Evolutionary conservation across 75 land plant genomes (phyloP), one percentile per base, ranked within the genome.

Genomic region (Cupressus sempervirens): DNA sequence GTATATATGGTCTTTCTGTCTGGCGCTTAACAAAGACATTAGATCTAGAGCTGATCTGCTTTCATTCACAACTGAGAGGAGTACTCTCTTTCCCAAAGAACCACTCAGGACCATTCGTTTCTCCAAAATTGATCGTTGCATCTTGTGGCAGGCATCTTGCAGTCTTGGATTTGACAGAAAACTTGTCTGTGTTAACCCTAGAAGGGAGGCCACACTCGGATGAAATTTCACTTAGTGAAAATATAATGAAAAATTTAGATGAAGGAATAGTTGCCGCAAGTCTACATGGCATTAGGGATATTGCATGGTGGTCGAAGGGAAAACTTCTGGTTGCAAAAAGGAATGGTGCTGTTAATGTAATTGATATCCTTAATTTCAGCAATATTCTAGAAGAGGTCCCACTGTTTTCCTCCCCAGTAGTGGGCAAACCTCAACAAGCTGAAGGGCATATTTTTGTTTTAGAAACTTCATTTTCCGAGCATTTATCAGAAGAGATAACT

Each of bases 301-400:
- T 92, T 67, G 86, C 88, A 77, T 96, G 98, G 98, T 95, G 97
- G 96, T 89, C 89, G 56, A 90, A 92, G 32, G 73, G 84, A 76
- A 84, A 88, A 26, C 85, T 96, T 83, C 34, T 88, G 36, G 9
- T 95, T 73, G 90, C 94, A 52, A 91, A 86, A 40, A 84, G 80
- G 53, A 84, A 70, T 83, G 92, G 95, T 18, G 1, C 32, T 48
- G 83, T 95, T 23, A 82, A 82, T 65, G 89, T 93, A 90, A 10
- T 91, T 84, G 87, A 90, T 79, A 67, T 93, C n/a, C 83, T 56
- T 18, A 84, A 53, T 83, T 75, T 88, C 35, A 62, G 45, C 23
- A 82, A 84, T 34, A 36, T 93, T 72, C 26, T 84, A 68, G 84
- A 88, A 70, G 83, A 86, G 83, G 85, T 82, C 58, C 76, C 77